phyloP scores from a whole-genome alignment of 805 yeast species.

The Starmerella cellae region DNA sequence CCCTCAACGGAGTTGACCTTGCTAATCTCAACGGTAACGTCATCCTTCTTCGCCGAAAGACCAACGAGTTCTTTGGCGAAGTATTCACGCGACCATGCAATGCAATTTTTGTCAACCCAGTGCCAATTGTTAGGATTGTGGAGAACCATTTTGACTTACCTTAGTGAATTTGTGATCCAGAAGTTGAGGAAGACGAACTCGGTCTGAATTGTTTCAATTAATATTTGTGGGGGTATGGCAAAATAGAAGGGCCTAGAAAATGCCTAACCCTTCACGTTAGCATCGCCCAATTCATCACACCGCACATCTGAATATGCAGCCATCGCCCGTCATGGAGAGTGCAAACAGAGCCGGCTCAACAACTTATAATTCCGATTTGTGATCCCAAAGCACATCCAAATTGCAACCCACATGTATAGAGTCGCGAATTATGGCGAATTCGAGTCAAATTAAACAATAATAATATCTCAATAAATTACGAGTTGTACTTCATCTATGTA shows the following conservation, averaged over 20 bases:
- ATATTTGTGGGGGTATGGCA: background rate
- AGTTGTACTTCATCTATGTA: no score
- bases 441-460: no score
- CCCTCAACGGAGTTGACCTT: conserved; percentile 62
- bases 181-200: background rate
- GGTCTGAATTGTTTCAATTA: background rate
- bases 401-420: no score
- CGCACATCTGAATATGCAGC: no score
- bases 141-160: conserved; percentile 56
- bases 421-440: no score
- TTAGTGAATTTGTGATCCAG: background rate
- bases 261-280: background rate
- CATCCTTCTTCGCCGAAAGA: conserved; percentile 29
- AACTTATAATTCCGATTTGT: no score
- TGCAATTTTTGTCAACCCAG: conserved; percentile 97
- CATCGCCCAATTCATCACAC: no score
- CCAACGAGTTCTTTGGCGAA: conserved; percentile 51
- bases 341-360: no score
- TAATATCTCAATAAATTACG: no score
- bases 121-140: conserved; percentile 99
- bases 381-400: no score
- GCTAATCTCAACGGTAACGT: conserved; percentile 27
- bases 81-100: conserved; percentile 76
- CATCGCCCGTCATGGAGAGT: no score
- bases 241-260: conserved; percentile 6